Base-by-base conservation (phyloP, 139 green algal genomes). In the Helicosporidium sp. region DNA sequence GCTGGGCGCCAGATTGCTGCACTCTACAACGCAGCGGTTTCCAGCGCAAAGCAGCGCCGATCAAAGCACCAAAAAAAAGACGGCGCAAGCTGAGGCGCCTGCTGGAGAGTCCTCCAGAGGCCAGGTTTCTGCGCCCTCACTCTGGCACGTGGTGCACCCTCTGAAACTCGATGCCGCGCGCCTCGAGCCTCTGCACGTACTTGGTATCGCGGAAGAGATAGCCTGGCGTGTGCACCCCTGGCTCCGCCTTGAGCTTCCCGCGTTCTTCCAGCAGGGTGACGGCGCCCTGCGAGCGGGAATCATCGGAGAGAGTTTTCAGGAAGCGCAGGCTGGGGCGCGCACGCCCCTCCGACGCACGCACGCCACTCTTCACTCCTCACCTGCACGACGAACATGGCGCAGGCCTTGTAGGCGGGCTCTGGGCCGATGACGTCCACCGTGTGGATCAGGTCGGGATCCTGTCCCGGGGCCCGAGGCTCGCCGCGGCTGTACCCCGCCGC, bases 361-460 rank as follows among this genome's bases (percentile, higher is more conserved):
- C 7, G 7, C 5, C 16, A 10, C 23, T 6, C 18, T 3, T 20
- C 20, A 13, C 3, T 8, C 17, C 27, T 17, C 41, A 50, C 51
- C 51, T 57, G 58, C 28, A 70, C 53, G 0, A 79, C 45, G 36
- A 82, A 69, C 25, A 74, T 66, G 0, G 59, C 45, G 18, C 68
- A 78, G 22, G 57, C 65, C 4, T 73, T 51, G 60, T 83, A 83
- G 25, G 68, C 71, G 0, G 68, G 74, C 61, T 82, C 74, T 7
- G 68, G 68, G 0, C 67, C 54, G 20, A 28, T 39, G 27, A 80
- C 49, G 0, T 34, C 26, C 2, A 56, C 51, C 15, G 57, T 36
- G 6, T 73, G 23, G 42, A 65, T 42, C 46, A 51, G 13, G 24
- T 67, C 61, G 0, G 46, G 39, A 8, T 31, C 7, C n/a, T 54